These are phyloP conservation scores for Echites panduratus DNA, from an alignment of 257 asterid species.

Conservation along the genomic window DNA sequence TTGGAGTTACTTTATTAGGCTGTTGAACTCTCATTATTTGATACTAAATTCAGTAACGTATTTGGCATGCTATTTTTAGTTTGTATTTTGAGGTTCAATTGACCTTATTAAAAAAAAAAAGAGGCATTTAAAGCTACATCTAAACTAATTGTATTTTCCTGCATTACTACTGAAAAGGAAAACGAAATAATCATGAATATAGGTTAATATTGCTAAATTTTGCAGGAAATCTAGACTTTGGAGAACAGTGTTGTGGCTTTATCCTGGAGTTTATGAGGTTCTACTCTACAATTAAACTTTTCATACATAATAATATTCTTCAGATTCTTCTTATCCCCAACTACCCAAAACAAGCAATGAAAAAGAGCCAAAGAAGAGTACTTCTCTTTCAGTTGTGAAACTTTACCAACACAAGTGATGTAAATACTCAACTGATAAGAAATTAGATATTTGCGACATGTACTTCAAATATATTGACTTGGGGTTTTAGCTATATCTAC, in stretches of 20 bases:
- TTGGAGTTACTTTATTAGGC: neutral
- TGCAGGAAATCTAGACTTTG: constrained; percentile 62
- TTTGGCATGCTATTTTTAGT: neutral
- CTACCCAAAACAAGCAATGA: neutral
- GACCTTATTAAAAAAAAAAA: neutral
- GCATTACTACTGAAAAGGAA: neutral
- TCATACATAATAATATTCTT: neutral
- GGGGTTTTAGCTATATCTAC: neutral
- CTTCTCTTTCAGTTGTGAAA: neutral
- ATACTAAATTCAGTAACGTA: neutral
- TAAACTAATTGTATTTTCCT: neutral
- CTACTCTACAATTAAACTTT: neutral
- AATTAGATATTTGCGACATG: neutral
- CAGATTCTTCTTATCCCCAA: neutral
- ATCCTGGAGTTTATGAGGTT: constrained; percentile 97
- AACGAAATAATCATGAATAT: neutral
- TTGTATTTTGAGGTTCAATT: neutral
- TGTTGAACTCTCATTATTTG: neutral
- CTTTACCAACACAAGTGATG: neutral
- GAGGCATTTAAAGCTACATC: neutral
- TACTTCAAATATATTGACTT: neutral
- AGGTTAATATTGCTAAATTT: constrained; percentile 9
- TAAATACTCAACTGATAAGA: neutral
- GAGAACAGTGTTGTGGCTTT: constrained; percentile 76
- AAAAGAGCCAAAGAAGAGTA: neutral